Base-by-base conservation (phyloP, 1,139 yeast genomes). In the Kurtzmaniella natalensis region DNA sequence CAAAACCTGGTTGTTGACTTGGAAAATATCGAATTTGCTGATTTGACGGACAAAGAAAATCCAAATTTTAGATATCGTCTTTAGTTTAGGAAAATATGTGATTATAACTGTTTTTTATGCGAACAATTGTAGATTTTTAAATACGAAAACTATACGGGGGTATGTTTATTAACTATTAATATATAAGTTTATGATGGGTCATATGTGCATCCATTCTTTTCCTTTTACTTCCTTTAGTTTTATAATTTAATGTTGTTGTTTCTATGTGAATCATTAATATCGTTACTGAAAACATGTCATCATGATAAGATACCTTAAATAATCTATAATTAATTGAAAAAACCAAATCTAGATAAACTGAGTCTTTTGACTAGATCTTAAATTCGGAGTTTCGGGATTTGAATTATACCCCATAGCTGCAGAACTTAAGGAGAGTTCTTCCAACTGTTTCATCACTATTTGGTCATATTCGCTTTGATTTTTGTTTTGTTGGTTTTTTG, bases 41-140 rank as follows among this genome's bases (percentile, higher is more conserved):
- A 81, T 49, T 57, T 79, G 48, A 81, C 88, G 2, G 88, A 81
- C 46, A 63, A 62, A 35, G 81, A 81, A 53, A 81, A 81, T 48
- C 78, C 76, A 7, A 71, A 69, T 42, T 80, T 80, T 53, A 64
- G 86, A 45, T 80, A 80, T 15, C 18, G n/a, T n/a, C n/a, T n/a
- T n/a, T n/a, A n/a, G n/a, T n/a, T n/a, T n/a, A n/a, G n/a, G n/a
- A n/a, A n/a, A n/a, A n/a, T n/a, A n/a, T n/a, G n/a, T n/a, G n/a
- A n/a, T n/a, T n/a, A n/a, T n/a, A n/a, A n/a, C n/a, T n/a, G n/a
- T n/a, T n/a, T n/a, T n/a, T n/a, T n/a, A n/a, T n/a, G n/a, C n/a
- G n/a, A n/a, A n/a, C n/a, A n/a, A n/a, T n/a, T n/a, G n/a, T n/a
- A n/a, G n/a, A n/a, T n/a, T n/a, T n/a, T n/a, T n/a, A n/a, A n/a